Base-by-base conservation (phyloP, 2,329 filamentous ascomycete genomes). In the Ophiostoma tasmaniense region DNA sequence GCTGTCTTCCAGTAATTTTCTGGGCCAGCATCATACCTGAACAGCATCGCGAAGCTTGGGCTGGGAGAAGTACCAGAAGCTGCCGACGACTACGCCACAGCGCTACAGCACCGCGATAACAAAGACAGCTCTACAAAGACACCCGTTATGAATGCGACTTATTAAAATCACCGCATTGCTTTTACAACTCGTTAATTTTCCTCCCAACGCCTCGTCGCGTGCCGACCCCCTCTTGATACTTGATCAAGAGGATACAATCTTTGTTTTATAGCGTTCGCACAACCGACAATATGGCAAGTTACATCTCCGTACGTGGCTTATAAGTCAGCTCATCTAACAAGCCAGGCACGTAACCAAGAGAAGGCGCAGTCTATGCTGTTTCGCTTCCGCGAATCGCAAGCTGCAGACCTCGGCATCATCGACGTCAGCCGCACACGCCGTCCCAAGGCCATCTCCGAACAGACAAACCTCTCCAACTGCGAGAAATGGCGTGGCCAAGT, bases 301-400 rank as follows among this genome's bases (percentile, higher is more conserved):
- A 45, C 11, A 45, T 20, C n/a, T 22, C 25, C 3, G n/a, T 17
- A 3, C 35, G 25, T 22, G 20, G 5, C 11, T 25, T 20, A n/a
- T 17, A 22, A 37, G 20, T 11, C 6, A 10, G n/a, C 22, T 25
- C 37, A 39, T 8, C 64, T 65, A 45, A 65, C 64, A 65, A 2
- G 28, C 45, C 74, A 93, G 94, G 93, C 94, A 77, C 94, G 94
- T 77, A 97, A 98, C 80, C 94, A 92, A 64, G 94, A 98, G 85
- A 99, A 98, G 80, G 94, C 95, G 76, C 95, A 99, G 84, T 97
- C 93, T 65, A 99, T 99, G 94, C 94, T 99, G 80, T 99, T 97
- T 83, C 94, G 95, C 84, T 99, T 99, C 84, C 92, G 95, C 79
- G 95, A 96, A 77, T 91, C 94, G 75, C 95, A 98, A 86, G 94